Conservation (phyloP, 1,284 basidiomycete species). For the Volvariella volvacea region DNA sequence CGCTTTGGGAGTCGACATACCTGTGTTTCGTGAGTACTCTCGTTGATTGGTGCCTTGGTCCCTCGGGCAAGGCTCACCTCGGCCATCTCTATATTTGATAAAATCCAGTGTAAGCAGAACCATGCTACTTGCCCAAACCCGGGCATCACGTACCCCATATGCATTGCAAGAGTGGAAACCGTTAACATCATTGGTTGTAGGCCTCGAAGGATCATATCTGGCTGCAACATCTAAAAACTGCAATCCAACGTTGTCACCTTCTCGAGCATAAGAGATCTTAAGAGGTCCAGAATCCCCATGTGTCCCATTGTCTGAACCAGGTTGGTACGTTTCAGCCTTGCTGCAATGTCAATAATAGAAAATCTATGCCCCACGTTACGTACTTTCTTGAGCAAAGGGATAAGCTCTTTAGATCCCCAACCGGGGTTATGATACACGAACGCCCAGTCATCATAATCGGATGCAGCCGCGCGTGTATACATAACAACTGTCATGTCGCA, state of each 20-base stretch:
- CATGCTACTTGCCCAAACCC: too few relatives aligned
- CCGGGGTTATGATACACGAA: conserved; percentile 31
- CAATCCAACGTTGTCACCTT: conserved; percentile 28
- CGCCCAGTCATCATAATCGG: conserved; percentile 45
- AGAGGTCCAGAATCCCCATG: conserved; percentile 52
- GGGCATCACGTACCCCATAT: conserved; percentile 34
- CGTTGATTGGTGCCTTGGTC: too few relatives aligned
- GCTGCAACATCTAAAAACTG: conserved; percentile 40
- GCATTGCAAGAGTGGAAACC: conserved; percentile 31
- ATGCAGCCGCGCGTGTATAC: conserved; percentile 40
- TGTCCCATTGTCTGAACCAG: conserved; percentile 21
- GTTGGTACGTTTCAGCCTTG: conserved; percentile 47
- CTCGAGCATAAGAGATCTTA: conserved; percentile 36
- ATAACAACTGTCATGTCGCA: conserved; percentile 26
- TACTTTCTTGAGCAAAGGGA: conserved; percentile 45
- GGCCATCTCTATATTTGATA: conserved; percentile 33
- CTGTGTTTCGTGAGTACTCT: conserved; percentile 16
- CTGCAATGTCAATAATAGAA: neutral
- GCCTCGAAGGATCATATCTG: conserved; percentile 37
- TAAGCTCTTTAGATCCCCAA: conserved; percentile 36
- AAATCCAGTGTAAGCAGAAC: too few relatives aligned
- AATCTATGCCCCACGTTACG: neutral
- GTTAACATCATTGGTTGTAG: conserved; percentile 35
- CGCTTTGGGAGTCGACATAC: conserved; percentile 44
- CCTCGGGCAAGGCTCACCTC: too few relatives aligned